Conservation (phyloP, 345 rosid genomes). For the Cardiospermum halicacabum region DNA sequence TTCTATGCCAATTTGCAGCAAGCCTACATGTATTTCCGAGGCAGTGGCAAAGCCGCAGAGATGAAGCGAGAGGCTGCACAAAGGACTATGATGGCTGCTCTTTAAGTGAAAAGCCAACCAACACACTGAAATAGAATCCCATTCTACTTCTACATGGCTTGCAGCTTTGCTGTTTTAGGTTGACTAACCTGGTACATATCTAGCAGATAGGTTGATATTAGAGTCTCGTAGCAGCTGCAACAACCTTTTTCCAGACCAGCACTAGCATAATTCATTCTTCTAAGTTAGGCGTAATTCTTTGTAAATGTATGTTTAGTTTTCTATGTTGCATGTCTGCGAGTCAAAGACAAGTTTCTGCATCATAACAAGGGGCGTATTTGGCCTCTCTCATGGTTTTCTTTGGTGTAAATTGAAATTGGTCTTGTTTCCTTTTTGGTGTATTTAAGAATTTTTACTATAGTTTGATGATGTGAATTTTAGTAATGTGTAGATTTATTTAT, state of each 20-base stretch:
- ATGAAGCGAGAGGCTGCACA: slow-evolving; percentile 72
- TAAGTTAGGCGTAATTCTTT: not conserved
- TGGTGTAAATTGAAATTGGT: not conserved
- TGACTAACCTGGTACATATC: not conserved
- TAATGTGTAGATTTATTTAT: too few species aligned
- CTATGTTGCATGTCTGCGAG: not conserved
- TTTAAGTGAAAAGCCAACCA: slow-evolving; percentile 26
- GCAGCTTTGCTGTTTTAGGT: not conserved
- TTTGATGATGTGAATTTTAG: too few species aligned
- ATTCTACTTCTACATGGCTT: not conserved
- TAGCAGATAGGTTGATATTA: not conserved
- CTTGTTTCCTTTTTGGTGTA: too few species aligned
- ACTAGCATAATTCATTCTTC: not conserved
- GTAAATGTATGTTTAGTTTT: not conserved
- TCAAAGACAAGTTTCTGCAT: not conserved
- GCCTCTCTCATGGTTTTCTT: not conserved
- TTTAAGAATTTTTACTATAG: too few species aligned
- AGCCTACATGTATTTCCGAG: slow-evolving; percentile 93
- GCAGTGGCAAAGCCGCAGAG: slow-evolving; percentile 86
- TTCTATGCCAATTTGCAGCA: slow-evolving; percentile 49
- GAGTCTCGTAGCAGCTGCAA: not conserved
- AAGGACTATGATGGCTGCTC: slow-evolving; percentile 72
- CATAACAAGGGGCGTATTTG: not conserved
- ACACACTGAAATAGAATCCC: not conserved
- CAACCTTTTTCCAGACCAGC: not conserved